A percentile compares a stretch with the other conserved stretches of the same genome.
Evolutionary conservation across 2,329 filamentous ascomycete genomes (phyloP).

Genomic region (Endothia cerciana): DNA sequence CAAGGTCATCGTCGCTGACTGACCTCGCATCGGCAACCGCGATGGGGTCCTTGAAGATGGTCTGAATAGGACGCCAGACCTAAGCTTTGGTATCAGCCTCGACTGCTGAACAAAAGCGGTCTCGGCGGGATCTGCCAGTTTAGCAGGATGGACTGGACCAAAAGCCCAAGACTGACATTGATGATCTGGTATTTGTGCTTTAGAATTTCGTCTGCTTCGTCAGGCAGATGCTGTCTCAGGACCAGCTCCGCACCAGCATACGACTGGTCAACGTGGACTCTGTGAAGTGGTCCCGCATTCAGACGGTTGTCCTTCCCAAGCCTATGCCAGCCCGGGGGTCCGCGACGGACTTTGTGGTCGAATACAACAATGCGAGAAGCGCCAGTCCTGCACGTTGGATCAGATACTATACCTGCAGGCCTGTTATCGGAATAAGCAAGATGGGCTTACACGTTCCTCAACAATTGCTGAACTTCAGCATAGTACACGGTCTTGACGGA

Average conservation of each 20-base stretch:
- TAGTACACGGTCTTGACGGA: neutral
- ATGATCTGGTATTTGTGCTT: conserved; percentile 46
- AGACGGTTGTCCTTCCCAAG: conserved; percentile 63
- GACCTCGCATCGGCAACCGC: conserved; percentile 45
- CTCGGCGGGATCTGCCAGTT: too few relatives aligned
- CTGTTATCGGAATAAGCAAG: neutral
- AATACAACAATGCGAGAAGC: conserved; percentile 20
- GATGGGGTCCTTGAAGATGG: conserved; percentile 48
- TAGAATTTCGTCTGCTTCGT: conserved; percentile 32
- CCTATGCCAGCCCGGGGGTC: conserved; percentile 63
- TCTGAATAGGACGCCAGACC: conserved; percentile 52
- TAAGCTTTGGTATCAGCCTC: neutral
- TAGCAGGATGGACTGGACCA: neutral
- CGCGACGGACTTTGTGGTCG: conserved; percentile 56
- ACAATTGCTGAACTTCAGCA: neutral
- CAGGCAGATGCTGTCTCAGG: conserved; percentile 30
- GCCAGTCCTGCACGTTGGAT: conserved; percentile 58
- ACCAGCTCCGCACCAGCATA: conserved; percentile 35
- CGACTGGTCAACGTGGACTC: conserved; percentile 52
- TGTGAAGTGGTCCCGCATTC: conserved; percentile 56
- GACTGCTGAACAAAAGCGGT: neutral
- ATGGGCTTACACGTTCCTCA: neutral
- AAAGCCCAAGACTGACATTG: conserved; percentile 34
- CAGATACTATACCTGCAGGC: conserved; percentile 47
- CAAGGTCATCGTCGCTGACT: conserved; percentile 44